Conservation (phyloP, 129 eudicot species). For the Smallanthus sonchifolius region DNA sequence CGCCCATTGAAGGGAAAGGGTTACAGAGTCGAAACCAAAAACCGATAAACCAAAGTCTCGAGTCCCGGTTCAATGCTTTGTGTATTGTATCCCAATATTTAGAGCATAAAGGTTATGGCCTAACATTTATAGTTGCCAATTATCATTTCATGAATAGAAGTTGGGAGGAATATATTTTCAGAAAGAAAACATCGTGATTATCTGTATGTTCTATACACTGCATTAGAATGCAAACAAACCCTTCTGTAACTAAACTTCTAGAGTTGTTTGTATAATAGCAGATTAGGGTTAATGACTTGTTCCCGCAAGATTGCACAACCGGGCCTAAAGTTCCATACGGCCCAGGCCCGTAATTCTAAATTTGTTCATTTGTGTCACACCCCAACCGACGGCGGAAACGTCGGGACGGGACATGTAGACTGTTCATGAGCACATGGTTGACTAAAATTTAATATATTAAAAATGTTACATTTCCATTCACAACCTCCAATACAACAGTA, state of each 20-base stretch:
- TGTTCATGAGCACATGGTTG: too few relatives aligned
- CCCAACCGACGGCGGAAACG: too few relatives aligned
- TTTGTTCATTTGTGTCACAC: background rate
- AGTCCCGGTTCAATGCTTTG: too few relatives aligned
- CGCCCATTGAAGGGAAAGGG: too few relatives aligned
- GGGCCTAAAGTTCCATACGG: background rate
- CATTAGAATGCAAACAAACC: background rate
- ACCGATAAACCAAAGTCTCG: too few relatives aligned
- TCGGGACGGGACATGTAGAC: too few relatives aligned
- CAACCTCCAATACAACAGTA: too few relatives aligned
- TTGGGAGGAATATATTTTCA: background rate
- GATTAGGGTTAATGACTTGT: background rate
- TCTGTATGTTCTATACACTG: background rate
- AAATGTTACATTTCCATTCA: too few relatives aligned
- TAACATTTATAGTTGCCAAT: background rate
- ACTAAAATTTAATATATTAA: too few relatives aligned
- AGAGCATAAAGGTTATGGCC: slow-evolving; percentile 4
- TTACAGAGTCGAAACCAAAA: too few relatives aligned
- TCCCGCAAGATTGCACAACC: background rate
- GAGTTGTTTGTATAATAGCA: background rate
- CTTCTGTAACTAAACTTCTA: background rate
- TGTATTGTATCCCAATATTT: background rate
- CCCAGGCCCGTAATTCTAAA: background rate
- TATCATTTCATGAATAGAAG: background rate
- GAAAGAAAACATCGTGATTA: background rate